These are phyloP conservation scores for Piloderma croceum DNA, from an alignment of 768 basidiomycete genomes.

Conservation along the genomic window DNA sequence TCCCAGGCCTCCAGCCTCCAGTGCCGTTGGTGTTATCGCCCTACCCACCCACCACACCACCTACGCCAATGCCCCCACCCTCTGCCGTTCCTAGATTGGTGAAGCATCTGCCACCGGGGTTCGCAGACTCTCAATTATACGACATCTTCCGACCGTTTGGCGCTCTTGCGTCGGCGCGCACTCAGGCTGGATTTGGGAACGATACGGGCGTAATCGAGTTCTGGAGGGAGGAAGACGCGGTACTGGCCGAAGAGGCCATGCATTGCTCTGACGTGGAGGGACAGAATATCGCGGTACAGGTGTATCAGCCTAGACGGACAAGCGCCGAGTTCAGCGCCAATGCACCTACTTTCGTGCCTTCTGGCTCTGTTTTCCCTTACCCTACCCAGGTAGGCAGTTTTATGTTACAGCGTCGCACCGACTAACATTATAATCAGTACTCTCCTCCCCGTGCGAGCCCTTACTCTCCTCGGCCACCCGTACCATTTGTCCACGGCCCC, in stretches of 20 bases:
- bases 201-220: slow-evolving; percentile 80
- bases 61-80: slow-evolving; percentile 69
- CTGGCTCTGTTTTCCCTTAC: slow-evolving; percentile 59
- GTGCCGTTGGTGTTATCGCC: slow-evolving; percentile 70
- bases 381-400: slow-evolving; percentile 46
- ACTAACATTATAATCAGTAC: slow-evolving; percentile 36
- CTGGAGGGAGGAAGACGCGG: slow-evolving; percentile 83
- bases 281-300: slow-evolving; percentile 77
- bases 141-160: slow-evolving; percentile 83
- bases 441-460: slow-evolving; percentile 61
- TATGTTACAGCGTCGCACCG: slow-evolving; percentile 5
- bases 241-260: slow-evolving; percentile 71
- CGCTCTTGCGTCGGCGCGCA: slow-evolving; percentile 72
- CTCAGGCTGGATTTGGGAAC: slow-evolving; percentile 68
- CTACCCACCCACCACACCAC: slow-evolving; percentile 74
- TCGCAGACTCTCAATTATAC: slow-evolving; percentile 69
- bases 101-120: slow-evolving; percentile 72
- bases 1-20: slow-evolving; percentile 55
- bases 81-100: slow-evolving; percentile 75
- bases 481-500: slow-evolving; percentile 75
- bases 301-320: slow-evolving; percentile 63
- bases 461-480: slow-evolving; percentile 34
- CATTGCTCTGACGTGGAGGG: slow-evolving; percentile 81
- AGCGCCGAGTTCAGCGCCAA: slow-evolving; percentile 68
- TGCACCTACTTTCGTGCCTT: slow-evolving; percentile 74